Evolutionary conservation across 345 rosid genomes (phyloP).

Genomic region (Mercurialis annua): DNA sequence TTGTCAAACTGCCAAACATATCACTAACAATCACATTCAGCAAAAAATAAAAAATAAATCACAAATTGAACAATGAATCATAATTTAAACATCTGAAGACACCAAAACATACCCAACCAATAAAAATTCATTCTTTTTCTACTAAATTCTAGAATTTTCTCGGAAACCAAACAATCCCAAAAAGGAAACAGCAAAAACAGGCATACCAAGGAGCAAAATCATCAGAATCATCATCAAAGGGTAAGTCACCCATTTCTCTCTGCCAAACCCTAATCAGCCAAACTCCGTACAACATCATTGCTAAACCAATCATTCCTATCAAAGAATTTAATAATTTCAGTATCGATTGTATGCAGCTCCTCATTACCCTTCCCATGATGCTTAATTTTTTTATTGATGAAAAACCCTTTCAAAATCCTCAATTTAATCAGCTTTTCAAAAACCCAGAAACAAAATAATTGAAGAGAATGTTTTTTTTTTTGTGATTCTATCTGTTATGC

Average conservation of each 20-base stretch:
- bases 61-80: background rate
- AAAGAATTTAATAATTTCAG: slow-evolving; percentile 72
- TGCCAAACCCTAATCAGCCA: slow-evolving; percentile 83
- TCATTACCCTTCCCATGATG: slow-evolving; percentile 49
- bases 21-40: background rate
- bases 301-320: slow-evolving; percentile 82
- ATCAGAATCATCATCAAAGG: slow-evolving; percentile 41
- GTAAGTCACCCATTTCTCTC: slow-evolving; percentile 49
- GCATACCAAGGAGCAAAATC: slow-evolving; percentile 65
- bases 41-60: no score
- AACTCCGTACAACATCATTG: slow-evolving; percentile 59
- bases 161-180: slow-evolving; percentile 12
- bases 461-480: background rate
- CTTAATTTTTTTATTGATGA: slow-evolving; percentile 13
- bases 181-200: background rate
- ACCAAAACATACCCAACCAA: background rate
- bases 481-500: no score
- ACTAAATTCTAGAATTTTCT: background rate
- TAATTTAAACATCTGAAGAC: no score
- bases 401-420: slow-evolving; percentile 4
- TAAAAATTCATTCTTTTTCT: background rate
- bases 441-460: background rate
- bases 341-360: slow-evolving; percentile 67
- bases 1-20: background rate
- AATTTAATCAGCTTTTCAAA: slow-evolving; percentile 8